These are phyloP conservation scores for Rhizopogon vinicolor DNA, from an alignment of 768 basidiomycete species.

Conservation along the genomic window DNA sequence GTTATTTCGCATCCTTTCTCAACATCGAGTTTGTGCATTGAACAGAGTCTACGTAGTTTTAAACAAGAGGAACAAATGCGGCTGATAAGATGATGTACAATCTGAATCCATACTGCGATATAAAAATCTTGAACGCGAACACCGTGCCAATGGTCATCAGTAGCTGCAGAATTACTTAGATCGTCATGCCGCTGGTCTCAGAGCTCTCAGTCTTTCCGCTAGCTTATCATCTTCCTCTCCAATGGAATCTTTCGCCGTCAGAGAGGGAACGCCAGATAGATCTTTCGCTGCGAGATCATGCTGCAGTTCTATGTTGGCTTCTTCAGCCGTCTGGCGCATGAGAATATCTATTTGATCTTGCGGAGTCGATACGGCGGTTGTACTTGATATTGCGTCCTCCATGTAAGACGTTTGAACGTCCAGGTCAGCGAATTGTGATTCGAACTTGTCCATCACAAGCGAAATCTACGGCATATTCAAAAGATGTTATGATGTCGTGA, in stretches of 20 bases:
- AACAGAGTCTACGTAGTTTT: background rate
- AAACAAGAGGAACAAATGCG: background rate
- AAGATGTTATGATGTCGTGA: background rate
- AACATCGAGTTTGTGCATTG: background rate
- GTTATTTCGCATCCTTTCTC: no score
- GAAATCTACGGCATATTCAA: conserved; percentile 64
- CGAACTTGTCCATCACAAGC: conserved; percentile 98
- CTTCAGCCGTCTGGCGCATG: conserved; percentile 92
- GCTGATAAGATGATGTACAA: background rate
- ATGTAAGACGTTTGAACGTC: conserved; percentile 98
- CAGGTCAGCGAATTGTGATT: conserved; percentile 91
- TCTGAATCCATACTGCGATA: background rate
- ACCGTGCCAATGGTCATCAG: background rate
- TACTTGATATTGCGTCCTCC: conserved; percentile 94
- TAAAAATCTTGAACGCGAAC: background rate
- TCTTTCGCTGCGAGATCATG: conserved; percentile 79
- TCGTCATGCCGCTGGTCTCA: conserved; percentile 68
- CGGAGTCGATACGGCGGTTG: conserved; percentile 89
- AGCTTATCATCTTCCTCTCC: conserved; percentile 79
- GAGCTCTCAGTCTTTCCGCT: conserved; percentile 82
- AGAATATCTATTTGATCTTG: conserved; percentile 96
- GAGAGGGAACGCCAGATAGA: conserved; percentile 49
- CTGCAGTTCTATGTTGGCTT: conserved; percentile 92
- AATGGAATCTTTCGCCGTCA: conserved; percentile 47
- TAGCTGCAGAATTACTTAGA: background rate